Conservation (phyloP, 371 early-diverging fungal genomes). For the Gilbertella persicaria region DNA sequence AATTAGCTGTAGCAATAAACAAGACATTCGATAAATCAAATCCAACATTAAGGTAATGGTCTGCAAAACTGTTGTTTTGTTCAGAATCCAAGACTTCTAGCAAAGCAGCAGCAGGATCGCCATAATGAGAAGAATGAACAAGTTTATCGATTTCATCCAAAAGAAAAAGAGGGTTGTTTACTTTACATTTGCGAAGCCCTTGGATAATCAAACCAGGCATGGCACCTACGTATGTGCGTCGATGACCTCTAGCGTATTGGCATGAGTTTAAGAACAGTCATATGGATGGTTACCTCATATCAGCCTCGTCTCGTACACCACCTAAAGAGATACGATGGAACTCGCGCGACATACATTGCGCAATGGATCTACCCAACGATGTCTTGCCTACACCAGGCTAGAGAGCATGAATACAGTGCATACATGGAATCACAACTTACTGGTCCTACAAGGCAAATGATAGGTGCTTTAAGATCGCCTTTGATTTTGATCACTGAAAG, state of each 20-base stretch:
- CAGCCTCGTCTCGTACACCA: slow-evolving; percentile 86
- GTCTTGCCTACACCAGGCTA: slow-evolving; percentile 84
- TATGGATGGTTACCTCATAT: slow-evolving; percentile 51
- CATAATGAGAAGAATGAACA: slow-evolving; percentile 60
- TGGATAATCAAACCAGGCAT: slow-evolving; percentile 85
- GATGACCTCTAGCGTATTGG: slow-evolving; percentile 65
- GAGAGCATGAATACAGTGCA: not conserved
- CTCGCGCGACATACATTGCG: slow-evolving; percentile 71
- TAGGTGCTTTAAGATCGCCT: slow-evolving; percentile 75
- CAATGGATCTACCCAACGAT: slow-evolving; percentile 76
- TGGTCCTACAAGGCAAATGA: slow-evolving; percentile 77
- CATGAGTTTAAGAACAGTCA: not conserved
- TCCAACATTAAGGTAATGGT: slow-evolving; percentile 83
- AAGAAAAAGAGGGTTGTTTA: slow-evolving; percentile 74
- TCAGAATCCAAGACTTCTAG: slow-evolving; percentile 89
- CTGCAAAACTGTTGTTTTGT: slow-evolving; percentile 76
- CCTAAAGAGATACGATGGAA: slow-evolving; percentile 85
- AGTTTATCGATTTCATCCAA: slow-evolving; percentile 88
- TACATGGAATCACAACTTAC: slow-evolving; percentile 22
- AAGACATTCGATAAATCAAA: slow-evolving; percentile 80
- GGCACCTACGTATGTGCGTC: slow-evolving; percentile 86
- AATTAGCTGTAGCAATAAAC: slow-evolving; percentile 90
- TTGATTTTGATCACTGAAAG: slow-evolving; percentile 77
- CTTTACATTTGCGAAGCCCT: slow-evolving; percentile 66
- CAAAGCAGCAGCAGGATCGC: slow-evolving; percentile 84